A percentile compares a stretch with the other conserved stretches of the same genome.
phyloP scores from a whole-genome alignment of 2,329 filamentous ascomycete species.

The Rhynchosporium graminicola region DNA sequence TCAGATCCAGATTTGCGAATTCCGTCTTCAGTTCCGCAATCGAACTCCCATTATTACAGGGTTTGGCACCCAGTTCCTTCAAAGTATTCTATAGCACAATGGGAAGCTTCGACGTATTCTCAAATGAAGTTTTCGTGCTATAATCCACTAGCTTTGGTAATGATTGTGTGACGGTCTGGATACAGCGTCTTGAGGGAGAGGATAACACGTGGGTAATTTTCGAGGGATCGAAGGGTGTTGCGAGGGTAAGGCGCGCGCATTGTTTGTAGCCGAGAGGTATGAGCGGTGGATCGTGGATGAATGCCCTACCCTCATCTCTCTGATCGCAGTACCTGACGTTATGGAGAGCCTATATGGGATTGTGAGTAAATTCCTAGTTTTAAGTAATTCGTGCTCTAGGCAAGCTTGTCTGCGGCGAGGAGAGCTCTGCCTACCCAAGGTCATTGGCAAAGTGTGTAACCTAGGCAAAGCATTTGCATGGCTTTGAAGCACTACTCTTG shows the following conservation, averaged over 20 bases:
- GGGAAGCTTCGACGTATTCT: background rate
- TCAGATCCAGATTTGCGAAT: background rate
- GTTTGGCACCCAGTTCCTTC: background rate
- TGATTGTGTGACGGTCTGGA: background rate
- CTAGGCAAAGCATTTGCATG: no score
- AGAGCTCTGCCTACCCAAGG: no score
- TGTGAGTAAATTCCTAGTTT: no score
- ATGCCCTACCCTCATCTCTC: no score
- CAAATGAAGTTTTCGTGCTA: background rate
- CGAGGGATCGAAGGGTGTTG: constrained; percentile 1
- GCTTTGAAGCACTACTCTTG: no score
- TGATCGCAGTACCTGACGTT: background rate
- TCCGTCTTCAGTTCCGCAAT: background rate
- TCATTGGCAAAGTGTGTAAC: no score
- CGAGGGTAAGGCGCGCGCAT: background rate
- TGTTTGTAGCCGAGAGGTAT: background rate
- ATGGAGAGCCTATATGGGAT: background rate
- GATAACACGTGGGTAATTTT: constrained; percentile 11
- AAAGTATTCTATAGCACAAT: background rate
- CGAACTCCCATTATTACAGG: background rate
- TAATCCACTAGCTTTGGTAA: background rate
- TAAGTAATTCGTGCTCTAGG: no score
- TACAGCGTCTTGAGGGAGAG: constrained; percentile 2
- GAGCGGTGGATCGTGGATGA: constrained; percentile 8
- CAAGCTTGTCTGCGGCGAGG: no score